A percentile compares a stretch with the other conserved stretches of the same genome.
These are phyloP conservation scores for Taphrina communis DNA, from an alignment of 1,139 yeast genomes.

Conservation along the genomic window DNA sequence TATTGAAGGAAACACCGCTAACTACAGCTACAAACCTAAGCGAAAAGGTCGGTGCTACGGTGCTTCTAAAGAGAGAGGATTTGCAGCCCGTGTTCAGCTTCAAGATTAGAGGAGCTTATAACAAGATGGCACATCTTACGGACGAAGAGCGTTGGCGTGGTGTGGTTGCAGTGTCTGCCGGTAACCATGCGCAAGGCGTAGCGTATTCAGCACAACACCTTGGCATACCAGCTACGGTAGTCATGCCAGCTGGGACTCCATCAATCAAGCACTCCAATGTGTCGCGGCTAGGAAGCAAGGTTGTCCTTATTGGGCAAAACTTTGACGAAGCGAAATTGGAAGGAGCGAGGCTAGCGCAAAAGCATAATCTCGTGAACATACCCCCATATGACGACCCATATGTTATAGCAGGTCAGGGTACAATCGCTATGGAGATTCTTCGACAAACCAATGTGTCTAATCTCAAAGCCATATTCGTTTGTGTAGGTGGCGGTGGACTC, in stretches of 20 bases:
- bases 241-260: constrained; percentile 98
- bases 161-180: constrained; percentile 97
- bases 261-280: constrained; percentile 91
- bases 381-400: constrained; percentile 98
- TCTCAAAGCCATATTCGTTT: constrained; percentile 84
- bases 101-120: constrained; percentile 96
- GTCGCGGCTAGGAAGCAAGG: constrained; percentile 88
- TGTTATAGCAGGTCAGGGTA: constrained; percentile 99
- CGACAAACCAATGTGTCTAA: constrained; percentile 82
- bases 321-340: constrained; percentile 92
- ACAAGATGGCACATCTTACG: constrained; percentile 88
- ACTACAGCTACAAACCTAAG: constrained; percentile 77
- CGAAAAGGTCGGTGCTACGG: constrained; percentile 71
- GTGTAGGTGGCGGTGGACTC: constrained; percentile 97
- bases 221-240: constrained; percentile 91
- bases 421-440: constrained; percentile 88
- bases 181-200: constrained; percentile 99
- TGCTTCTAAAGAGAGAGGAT: constrained; percentile 87
- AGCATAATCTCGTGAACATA: constrained; percentile 79
- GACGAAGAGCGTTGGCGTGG: constrained; percentile 75
- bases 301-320: constrained; percentile 89
- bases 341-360: constrained; percentile 71
- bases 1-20: constrained; percentile 86
- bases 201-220: constrained; percentile 86
- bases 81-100: constrained; percentile 92